A percentile compares a stretch with the other conserved stretches of the same genome.
phyloP scores from a whole-genome alignment of 305 asterid species.

The Petunia hybrid region DNA sequence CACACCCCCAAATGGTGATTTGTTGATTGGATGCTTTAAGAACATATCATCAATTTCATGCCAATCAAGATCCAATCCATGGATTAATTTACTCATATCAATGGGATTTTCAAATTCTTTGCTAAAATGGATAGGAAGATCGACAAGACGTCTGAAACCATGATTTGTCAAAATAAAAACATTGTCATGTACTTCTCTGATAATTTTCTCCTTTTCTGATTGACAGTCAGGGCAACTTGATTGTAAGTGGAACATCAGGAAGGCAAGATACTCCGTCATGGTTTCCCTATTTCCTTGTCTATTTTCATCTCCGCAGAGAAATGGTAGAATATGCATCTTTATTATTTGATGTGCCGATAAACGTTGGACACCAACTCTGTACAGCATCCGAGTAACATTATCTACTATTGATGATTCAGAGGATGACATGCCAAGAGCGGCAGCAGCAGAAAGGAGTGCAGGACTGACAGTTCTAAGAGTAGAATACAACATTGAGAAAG shows the following conservation, averaged over 20 bases:
- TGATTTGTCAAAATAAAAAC: slow-evolving; percentile 72
- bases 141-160: slow-evolving; percentile 62
- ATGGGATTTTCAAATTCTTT: no score
- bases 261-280: slow-evolving; percentile 79
- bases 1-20: slow-evolving; percentile 61
- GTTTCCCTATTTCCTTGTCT: slow-evolving; percentile 43
- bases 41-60: slow-evolving; percentile 49
- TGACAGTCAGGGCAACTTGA: slow-evolving; percentile 68
- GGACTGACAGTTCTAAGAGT: slow-evolving; percentile 75
- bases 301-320: no score
- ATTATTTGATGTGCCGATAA: slow-evolving; percentile 47
- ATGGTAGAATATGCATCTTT: no score
- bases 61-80: slow-evolving; percentile 69
- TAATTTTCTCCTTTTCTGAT: slow-evolving; percentile 60
- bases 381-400: slow-evolving; percentile 73
- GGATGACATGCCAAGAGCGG: slow-evolving; percentile 51
- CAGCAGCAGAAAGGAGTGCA: slow-evolving; percentile 62
- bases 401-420: slow-evolving; percentile 35
- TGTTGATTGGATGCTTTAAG: slow-evolving; percentile 60
- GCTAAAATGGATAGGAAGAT: slow-evolving; percentile 52
- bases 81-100: slow-evolving; percentile 55
- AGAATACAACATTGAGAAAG: slow-evolving; percentile 67
- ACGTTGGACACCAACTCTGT: slow-evolving; percentile 80
- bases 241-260: slow-evolving; percentile 78
- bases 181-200: slow-evolving; percentile 56